Conservation (phyloP, 176 grass and related monocot genomes). For the Aegilops bicornis region DNA sequence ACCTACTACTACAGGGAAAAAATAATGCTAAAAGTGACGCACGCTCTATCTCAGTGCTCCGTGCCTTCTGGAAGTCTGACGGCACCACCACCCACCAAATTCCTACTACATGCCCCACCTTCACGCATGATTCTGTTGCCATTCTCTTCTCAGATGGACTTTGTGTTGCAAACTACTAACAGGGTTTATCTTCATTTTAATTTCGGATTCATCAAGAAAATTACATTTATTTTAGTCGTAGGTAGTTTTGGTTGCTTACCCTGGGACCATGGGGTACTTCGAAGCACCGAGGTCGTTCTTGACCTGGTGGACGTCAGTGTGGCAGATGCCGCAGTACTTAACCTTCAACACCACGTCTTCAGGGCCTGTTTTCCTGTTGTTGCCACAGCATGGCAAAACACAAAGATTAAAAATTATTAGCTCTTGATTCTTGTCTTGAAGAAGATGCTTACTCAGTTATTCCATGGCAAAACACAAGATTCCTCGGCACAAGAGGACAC, state of each 20-base stretch:
- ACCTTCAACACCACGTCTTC: conserved; percentile 93
- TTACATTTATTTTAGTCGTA: too few relatives aligned
- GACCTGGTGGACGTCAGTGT: conserved; percentile 89
- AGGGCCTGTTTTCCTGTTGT: conserved; percentile 76
- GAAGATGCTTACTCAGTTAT: not conserved
- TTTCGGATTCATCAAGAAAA: not conserved
- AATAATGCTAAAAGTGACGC: not conserved
- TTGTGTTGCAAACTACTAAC: not conserved
- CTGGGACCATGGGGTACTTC: conserved; percentile 97
- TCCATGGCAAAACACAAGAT: not conserved
- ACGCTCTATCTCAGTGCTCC: not conserved
- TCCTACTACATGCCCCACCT: not conserved
- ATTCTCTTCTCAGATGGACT: not conserved
- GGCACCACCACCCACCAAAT: not conserved
- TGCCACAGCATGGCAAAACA: not conserved
- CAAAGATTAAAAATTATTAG: not conserved
- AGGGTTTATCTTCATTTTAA: not conserved
- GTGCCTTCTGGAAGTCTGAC: not conserved
- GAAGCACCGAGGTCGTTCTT: conserved; percentile 91
- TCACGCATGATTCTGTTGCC: not conserved
- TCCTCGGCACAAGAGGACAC: not conserved
- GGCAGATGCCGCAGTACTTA: conserved; percentile 84
- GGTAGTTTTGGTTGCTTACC: conserved; percentile 37
- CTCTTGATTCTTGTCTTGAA: not conserved
- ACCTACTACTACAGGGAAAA: not conserved